These are phyloP conservation scores for Xylaria polymorpha DNA, from an alignment of 2,329 filamentous ascomycete species.

Conservation along the genomic window DNA sequence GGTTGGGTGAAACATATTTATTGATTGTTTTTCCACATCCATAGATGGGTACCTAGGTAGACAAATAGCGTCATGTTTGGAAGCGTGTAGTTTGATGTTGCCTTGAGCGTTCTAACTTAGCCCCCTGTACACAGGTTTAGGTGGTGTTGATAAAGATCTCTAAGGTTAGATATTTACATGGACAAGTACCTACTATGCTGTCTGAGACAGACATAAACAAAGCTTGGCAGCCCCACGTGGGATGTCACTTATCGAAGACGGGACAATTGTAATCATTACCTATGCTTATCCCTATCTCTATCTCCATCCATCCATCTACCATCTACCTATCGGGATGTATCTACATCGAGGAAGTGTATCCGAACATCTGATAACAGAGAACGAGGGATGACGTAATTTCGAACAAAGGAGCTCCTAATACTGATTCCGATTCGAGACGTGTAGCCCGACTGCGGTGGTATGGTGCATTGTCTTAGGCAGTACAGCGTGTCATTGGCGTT, in stretches of 20 bases:
- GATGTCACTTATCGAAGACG: too few species aligned
- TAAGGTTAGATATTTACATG: too few species aligned
- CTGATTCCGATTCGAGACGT: slow-evolving; percentile 24
- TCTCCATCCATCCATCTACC: not conserved
- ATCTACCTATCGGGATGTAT: too few species aligned
- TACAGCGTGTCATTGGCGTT: not conserved
- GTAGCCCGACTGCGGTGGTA: too few species aligned
- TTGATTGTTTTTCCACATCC: slow-evolving; percentile 5
- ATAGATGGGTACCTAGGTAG: slow-evolving; percentile 17
- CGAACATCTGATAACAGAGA: slow-evolving; percentile 18
- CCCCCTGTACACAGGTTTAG: not conserved
- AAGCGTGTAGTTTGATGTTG: too few species aligned
- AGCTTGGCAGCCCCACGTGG: not conserved
- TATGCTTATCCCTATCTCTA: not conserved
- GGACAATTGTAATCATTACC: not conserved
- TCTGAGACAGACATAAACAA: not conserved
- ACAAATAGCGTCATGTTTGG: slow-evolving; percentile 11
- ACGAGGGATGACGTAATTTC: slow-evolving; percentile 14
- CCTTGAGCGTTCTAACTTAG: not conserved
- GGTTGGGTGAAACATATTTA: slow-evolving; percentile 5
- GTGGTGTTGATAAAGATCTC: not conserved
- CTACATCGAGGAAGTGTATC: slow-evolving; percentile 27
- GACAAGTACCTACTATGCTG: not conserved
- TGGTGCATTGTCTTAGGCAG: slow-evolving; percentile 4
- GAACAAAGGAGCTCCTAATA: not conserved